phyloP scores from a whole-genome alignment of 2,329 filamentous ascomycete species.

The Colletotrichum chlorophyti region DNA sequence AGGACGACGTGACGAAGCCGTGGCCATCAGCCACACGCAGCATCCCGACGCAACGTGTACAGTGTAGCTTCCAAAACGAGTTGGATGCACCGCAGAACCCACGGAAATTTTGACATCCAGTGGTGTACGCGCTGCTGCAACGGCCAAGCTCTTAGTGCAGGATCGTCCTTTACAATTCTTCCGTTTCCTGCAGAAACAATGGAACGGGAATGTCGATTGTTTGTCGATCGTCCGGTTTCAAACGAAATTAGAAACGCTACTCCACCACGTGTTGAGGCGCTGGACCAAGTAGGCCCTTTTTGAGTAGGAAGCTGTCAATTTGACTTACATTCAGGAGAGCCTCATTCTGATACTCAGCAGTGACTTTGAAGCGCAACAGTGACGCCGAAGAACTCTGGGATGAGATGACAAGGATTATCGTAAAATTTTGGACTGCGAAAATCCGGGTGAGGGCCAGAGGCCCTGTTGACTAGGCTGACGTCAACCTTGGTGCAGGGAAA shows the following conservation, averaged over 20 bases:
- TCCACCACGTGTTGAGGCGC: neutral
- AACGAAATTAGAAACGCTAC: slow-evolving; percentile 6
- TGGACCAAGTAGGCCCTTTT: neutral
- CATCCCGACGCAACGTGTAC: neutral
- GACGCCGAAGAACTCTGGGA: no score
- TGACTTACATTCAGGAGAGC: neutral
- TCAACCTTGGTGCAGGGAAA: slow-evolving; percentile 6
- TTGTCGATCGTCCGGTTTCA: neutral
- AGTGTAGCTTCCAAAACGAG: neutral
- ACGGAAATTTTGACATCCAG: neutral
- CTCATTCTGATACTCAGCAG: neutral
- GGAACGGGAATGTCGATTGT: slow-evolving; percentile 5
- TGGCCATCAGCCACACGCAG: neutral
- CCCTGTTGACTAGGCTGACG: slow-evolving; percentile 12
- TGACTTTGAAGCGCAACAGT: no score
- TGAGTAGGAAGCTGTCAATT: neutral
- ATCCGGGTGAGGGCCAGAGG: neutral
- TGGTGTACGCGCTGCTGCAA: neutral
- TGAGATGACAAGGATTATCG: neutral
- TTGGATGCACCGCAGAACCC: neutral
- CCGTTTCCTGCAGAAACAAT: slow-evolving; percentile 22
- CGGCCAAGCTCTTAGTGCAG: neutral
- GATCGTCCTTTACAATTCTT: neutral
- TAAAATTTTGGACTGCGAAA: neutral
- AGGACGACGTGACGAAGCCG: no score